Evolutionary conservation across 305 asterid genomes (phyloP).

Genomic region (Solanum hybrid): DNA sequence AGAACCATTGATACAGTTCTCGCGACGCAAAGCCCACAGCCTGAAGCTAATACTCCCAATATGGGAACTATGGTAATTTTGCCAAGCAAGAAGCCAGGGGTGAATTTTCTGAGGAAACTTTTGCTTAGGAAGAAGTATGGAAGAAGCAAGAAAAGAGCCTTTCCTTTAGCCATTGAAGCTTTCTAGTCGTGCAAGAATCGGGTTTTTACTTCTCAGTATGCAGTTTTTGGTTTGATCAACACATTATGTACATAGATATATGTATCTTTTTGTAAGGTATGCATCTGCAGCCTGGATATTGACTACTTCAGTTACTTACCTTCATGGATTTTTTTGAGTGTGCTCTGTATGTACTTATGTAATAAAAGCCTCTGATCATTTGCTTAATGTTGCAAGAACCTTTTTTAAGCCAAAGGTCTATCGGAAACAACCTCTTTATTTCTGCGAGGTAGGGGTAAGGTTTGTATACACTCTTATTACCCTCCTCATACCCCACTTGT

Average conservation of each 20-base stretch:
- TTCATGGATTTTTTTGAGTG: background rate
- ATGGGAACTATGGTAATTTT: conserved; percentile 40
- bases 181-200: conserved; percentile 4
- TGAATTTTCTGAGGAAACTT: conserved; percentile 49
- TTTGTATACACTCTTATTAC: background rate
- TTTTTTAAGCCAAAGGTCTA: background rate
- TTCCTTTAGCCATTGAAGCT: conserved; percentile 26
- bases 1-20: conserved; percentile 10
- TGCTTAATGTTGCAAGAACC: background rate
- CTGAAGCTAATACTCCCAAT: conserved; percentile 10
- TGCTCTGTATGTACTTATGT: background rate
- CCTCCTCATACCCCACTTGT: background rate
- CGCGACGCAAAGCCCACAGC: conserved; percentile 9
- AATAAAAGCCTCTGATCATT: background rate
- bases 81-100: conserved; percentile 47
- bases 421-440: background rate
- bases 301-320: background rate
- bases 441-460: background rate
- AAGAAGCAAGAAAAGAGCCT: conserved; percentile 28
- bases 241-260: background rate
- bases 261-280: background rate
- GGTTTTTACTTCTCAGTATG: background rate
- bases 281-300: background rate
- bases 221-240: background rate
- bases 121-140: conserved; percentile 51